A percentile compares a stretch with the other conserved stretches of the same genome.
These are phyloP conservation scores for Fusarium xylarioides DNA, from an alignment of 2,329 filamentous ascomycete genomes.

Conservation along the genomic window DNA sequence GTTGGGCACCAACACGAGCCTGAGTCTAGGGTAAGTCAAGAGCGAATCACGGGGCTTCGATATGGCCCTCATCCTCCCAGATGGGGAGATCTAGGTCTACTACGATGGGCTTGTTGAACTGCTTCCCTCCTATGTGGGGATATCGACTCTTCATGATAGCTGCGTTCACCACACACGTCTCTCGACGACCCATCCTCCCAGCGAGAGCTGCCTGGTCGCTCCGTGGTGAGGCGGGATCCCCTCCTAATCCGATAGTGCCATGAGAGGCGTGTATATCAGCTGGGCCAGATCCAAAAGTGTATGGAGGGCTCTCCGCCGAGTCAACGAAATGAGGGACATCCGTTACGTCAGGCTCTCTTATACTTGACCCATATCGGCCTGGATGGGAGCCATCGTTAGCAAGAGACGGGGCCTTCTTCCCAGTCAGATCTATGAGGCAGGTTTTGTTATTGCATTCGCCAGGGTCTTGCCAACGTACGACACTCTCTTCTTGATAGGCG, in stretches of 20 bases:
- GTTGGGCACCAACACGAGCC: slow-evolving; percentile 40
- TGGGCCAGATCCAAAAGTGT: slow-evolving; percentile 20
- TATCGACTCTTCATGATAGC: slow-evolving; percentile 75
- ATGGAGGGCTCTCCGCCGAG: not conserved
- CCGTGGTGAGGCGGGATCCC: slow-evolving; percentile 52
- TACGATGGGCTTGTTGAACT: slow-evolving; percentile 82
- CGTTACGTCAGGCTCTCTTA: slow-evolving; percentile 5
- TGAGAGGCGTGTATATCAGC: slow-evolving; percentile 35
- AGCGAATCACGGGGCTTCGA: slow-evolving; percentile 17
- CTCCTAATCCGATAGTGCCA: slow-evolving; percentile 49
- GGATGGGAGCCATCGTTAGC: slow-evolving; percentile 57
- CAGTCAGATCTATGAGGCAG: slow-evolving; percentile 69
- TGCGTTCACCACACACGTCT: slow-evolving; percentile 85
- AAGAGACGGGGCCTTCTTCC: slow-evolving; percentile 51
- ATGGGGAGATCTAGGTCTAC: slow-evolving; percentile 80
- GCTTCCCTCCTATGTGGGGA: slow-evolving; percentile 69
- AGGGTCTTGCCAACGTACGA: slow-evolving; percentile 67
- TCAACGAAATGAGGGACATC: not conserved
- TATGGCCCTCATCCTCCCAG: slow-evolving; percentile 37
- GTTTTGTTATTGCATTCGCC: slow-evolving; percentile 64
- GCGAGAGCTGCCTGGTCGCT: slow-evolving; percentile 53
- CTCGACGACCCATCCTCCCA: slow-evolving; percentile 59
- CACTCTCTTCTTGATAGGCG: slow-evolving; percentile 55
- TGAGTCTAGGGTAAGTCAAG: slow-evolving; percentile 27
- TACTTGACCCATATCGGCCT: slow-evolving; percentile 1